These are phyloP conservation scores for Fusarium caatingaense DNA, from an alignment of 2,329 filamentous ascomycete species.

Conservation along the genomic window DNA sequence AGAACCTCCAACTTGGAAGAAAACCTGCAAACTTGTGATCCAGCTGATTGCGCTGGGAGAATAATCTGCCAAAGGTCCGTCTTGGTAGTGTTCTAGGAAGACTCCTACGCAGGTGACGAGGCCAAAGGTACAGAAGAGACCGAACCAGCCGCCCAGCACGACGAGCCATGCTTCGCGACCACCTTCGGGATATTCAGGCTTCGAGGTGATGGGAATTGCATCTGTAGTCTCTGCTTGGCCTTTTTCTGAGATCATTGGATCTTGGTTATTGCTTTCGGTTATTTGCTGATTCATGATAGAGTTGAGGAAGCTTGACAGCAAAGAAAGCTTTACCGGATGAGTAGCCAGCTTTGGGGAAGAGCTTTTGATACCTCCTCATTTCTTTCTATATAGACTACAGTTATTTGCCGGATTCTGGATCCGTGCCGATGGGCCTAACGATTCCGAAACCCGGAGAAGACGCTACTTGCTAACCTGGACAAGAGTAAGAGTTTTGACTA, in stretches of 20 bases:
- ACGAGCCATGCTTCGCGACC: constrained; percentile 2
- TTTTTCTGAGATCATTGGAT: accelerated
- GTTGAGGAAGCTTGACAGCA: too few relatives aligned
- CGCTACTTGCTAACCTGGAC: too few relatives aligned
- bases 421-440: not conserved
- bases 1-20: not conserved
- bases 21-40: not conserved
- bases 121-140: constrained; percentile 3
- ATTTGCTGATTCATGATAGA: too few relatives aligned
- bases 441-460: not conserved
- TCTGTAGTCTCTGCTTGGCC: accelerated
- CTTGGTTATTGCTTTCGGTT: accelerated
- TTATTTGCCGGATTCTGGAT: not conserved
- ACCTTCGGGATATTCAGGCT: not conserved
- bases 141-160: not conserved
- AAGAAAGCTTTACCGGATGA: too few relatives aligned
- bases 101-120: not conserved
- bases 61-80: accelerated
- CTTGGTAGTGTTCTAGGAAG: not conserved
- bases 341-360: too few relatives aligned
- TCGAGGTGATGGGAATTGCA: accelerated
- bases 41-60: not conserved
- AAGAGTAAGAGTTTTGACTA: too few relatives aligned
- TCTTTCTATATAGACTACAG: not conserved
- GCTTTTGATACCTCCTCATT: not conserved